Base-by-base conservation (phyloP, 331 rosid genomes). In the Rhamnella rubrinervis region DNA sequence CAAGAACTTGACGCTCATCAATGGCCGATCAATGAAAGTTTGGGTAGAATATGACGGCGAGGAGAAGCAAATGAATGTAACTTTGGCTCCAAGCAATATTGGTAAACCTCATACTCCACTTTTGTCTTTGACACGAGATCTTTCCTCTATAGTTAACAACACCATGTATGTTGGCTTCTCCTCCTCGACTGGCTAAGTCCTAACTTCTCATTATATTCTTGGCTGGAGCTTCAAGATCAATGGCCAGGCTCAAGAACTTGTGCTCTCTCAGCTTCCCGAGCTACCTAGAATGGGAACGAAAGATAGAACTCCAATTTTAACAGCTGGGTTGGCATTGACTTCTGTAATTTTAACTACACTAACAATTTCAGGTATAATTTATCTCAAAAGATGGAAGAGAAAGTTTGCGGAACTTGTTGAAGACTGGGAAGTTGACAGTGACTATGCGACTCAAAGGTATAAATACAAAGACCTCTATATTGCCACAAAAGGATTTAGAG, bases 151-250 rank as follows among this genome's bases (percentile, higher is more conserved):
- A 11, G n/a, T 83, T 1, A 21, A 74, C 0, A 60, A 67, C 2
- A 20, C 20, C 28, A 71, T 67, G 86, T 78, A 47, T 28, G 73
- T 78, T 10, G 83, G 83, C 7, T 78, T 82, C 21, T 83, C 87
- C 1, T 60, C 87, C 1, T n/a, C 84, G 11, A 57, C 67, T 0
- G 84, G 87, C 7, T 23, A 57, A 14, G 6, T 69, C 21, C 0
- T 26, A 0, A 50, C 76, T 1, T 49, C 19, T 16, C 87, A 76
- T 57, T 79, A 72, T 49, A 19, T 79, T 51, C 4, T 76, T 37
- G 87, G 78, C n/a, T 83, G 84, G 84, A 83, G 87, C 77, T 83
- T 79, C 37, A 19, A 31, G 17, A 44, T 70, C 19, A 75, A 83
- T 7, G 77, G 82, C 28, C 51, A 47, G 28, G 79, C 35, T 31